Percentiles rank a stretch among this genome's conserved stretches.
Conservation (phyloP, 2,329 filamentous ascomycete species). For the Cladosporium velox region DNA sequence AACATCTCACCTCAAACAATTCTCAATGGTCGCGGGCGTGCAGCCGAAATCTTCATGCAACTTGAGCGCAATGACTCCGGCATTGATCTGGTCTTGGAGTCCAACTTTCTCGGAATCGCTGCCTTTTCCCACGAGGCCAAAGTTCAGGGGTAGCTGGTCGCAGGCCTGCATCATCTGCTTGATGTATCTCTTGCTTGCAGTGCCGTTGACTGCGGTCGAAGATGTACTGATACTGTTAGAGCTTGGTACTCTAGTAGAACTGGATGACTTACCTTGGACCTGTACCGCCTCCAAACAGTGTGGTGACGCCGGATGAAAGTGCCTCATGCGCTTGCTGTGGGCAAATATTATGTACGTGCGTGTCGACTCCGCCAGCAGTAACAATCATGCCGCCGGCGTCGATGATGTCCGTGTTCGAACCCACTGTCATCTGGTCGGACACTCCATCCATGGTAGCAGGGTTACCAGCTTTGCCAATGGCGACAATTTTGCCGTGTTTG, state of each 20-base stretch:
- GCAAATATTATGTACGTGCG: slow-evolving; percentile 89
- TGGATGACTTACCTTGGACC: slow-evolving; percentile 57
- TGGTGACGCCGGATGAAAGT: slow-evolving; percentile 80
- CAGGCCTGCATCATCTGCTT: slow-evolving; percentile 84
- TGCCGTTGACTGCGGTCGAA: slow-evolving; percentile 87
- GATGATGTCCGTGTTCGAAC: slow-evolving; percentile 84
- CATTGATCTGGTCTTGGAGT: slow-evolving; percentile 73
- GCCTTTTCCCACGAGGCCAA: slow-evolving; percentile 87
- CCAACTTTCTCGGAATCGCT: slow-evolving; percentile 73
- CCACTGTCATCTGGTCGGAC: slow-evolving; percentile 72
- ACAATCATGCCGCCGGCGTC: slow-evolving; percentile 88
- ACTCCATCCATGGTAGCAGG: slow-evolving; percentile 92
- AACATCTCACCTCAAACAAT: slow-evolving; percentile 57
- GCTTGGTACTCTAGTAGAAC: slow-evolving; percentile 46
- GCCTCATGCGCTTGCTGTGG: slow-evolving; percentile 83
- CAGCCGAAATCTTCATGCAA: slow-evolving; percentile 93
- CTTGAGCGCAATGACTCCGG: slow-evolving; percentile 85
- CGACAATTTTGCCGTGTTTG: slow-evolving; percentile 78
- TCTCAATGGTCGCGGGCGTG: slow-evolving; percentile 84
- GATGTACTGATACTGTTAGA: slow-evolving; percentile 61
- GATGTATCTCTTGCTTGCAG: slow-evolving; percentile 78
- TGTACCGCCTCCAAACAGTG: slow-evolving; percentile 82
- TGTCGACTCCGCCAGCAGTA: slow-evolving; percentile 83
- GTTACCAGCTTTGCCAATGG: slow-evolving; percentile 89
- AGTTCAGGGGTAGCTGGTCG: slow-evolving; percentile 78